phyloP scores from a whole-genome alignment of 768 basidiomycete species.

The Collybia sp. region DNA sequence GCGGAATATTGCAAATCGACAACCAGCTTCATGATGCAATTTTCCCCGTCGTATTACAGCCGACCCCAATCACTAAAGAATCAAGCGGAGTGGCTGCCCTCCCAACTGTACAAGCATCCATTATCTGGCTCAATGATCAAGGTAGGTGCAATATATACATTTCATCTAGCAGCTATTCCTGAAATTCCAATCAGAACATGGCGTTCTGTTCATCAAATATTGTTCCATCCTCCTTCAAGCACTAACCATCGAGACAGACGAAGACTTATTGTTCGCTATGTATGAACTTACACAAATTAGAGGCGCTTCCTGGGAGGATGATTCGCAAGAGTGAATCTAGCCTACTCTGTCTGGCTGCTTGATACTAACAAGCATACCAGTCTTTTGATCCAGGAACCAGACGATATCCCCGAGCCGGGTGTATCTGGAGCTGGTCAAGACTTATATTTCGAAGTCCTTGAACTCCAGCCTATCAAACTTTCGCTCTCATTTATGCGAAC shows the following conservation, averaged over 20 bases:
- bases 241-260: conserved; percentile 93
- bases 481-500: conserved; percentile 97
- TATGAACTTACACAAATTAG: conserved; percentile 90
- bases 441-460: conserved; percentile 92
- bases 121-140: conserved; percentile 91
- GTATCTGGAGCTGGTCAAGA: conserved; percentile 66
- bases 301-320: conserved; percentile 86
- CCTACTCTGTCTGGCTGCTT: not conserved
- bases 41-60: conserved; percentile 93
- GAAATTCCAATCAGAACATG: conserved; percentile 63
- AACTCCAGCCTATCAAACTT: conserved; percentile 90
- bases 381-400: conserved; percentile 65
- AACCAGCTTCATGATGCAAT: conserved; percentile 96
- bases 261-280: conserved; percentile 90
- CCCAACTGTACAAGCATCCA: conserved; percentile 85
- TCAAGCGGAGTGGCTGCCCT: conserved; percentile 72
- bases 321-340: conserved; percentile 61
- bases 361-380: conserved; percentile 29
- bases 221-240: conserved; percentile 92
- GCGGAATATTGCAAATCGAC: conserved; percentile 90
- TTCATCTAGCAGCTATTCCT: not conserved
- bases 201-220: conserved; percentile 97
- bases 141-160: conserved; percentile 39
- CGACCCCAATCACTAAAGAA: conserved; percentile 80
- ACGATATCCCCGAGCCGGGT: conserved; percentile 67